These are phyloP conservation scores for Truncatella angustata DNA, from an alignment of 2,329 filamentous ascomycete genomes.

Conservation along the genomic window DNA sequence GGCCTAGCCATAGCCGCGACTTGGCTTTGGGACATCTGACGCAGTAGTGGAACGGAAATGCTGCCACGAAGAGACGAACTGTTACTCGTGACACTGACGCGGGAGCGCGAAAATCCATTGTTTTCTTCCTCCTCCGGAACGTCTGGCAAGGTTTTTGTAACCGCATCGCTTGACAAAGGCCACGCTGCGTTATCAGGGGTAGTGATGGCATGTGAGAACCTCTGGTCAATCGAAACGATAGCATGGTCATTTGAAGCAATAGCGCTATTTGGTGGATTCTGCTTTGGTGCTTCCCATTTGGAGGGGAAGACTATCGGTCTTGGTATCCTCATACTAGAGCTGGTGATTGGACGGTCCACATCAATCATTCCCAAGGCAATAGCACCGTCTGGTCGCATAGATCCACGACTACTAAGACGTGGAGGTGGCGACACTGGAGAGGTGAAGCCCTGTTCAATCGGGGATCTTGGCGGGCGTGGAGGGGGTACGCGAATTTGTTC, in stretches of 20 bases:
- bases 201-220: slow-evolving; percentile 39
- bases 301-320: slow-evolving; percentile 15
- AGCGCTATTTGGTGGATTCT: slow-evolving; percentile 20
- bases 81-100: slow-evolving; percentile 45
- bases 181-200: slow-evolving; percentile 42
- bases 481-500: slow-evolving; percentile 48
- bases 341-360: slow-evolving; percentile 5
- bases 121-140: slow-evolving; percentile 64
- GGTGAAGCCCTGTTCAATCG: slow-evolving; percentile 32
- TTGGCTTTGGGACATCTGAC: slow-evolving; percentile 39
- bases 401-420: slow-evolving; percentile 54
- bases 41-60: slow-evolving; percentile 54
- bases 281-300: slow-evolving; percentile 20
- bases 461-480: slow-evolving; percentile 50
- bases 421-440: slow-evolving; percentile 47
- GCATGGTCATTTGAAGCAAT: background rate
- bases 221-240: background rate
- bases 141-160: slow-evolving; percentile 46
- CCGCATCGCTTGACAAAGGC: slow-evolving; percentile 39
- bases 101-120: slow-evolving; percentile 34
- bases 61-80: slow-evolving; percentile 52
- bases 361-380: background rate
- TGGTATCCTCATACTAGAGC: slow-evolving; percentile 6
- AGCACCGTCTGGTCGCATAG: slow-evolving; percentile 25
- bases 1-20: slow-evolving; percentile 25